Evolutionary conservation across 768 basidiomycete genomes (phyloP).

Genomic region (Agaricus sinodeliciosus): DNA sequence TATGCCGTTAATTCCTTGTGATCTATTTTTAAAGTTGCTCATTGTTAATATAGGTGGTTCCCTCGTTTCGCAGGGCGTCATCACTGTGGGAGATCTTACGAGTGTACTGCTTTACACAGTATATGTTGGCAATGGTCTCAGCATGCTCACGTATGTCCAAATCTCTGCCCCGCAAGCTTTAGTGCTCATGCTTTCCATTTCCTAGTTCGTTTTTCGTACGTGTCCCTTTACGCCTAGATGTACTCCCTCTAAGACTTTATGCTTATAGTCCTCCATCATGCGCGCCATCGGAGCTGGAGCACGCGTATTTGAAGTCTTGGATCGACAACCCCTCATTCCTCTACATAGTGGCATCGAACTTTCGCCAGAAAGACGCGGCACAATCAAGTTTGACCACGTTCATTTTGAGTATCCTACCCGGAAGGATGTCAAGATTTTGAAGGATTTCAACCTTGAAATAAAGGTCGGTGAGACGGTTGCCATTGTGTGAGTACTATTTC

Average conservation of each 20-base stretch:
- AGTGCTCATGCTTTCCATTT: slow-evolving; percentile 2
- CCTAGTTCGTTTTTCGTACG: slow-evolving; percentile 46
- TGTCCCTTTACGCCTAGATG: slow-evolving; percentile 15
- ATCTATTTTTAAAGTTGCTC: not conserved
- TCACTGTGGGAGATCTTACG: slow-evolving; percentile 89
- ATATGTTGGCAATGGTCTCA: slow-evolving; percentile 76
- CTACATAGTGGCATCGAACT: slow-evolving; percentile 56
- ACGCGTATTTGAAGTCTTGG: slow-evolving; percentile 91
- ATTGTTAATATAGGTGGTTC: slow-evolving; percentile 58
- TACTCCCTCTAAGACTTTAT: slow-evolving; percentile 12
- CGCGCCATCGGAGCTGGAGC: slow-evolving; percentile 90
- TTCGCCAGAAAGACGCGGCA: slow-evolving; percentile 49
- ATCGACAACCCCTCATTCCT: slow-evolving; percentile 69
- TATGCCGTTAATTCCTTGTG: slow-evolving; percentile 22
- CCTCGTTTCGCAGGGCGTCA: slow-evolving; percentile 80
- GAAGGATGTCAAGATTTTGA: slow-evolving; percentile 71
- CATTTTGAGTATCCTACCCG: slow-evolving; percentile 88
- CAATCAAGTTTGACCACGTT: slow-evolving; percentile 77
- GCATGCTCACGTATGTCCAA: slow-evolving; percentile 64
- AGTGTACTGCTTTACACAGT: slow-evolving; percentile 87
- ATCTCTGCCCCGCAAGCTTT: not conserved
- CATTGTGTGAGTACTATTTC: slow-evolving; percentile 64
- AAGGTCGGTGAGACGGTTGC: slow-evolving; percentile 84
- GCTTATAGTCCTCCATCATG: slow-evolving; percentile 80
- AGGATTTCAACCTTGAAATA: slow-evolving; percentile 77